phyloP scores from a whole-genome alignment of 768 basidiomycete genomes.

The Tricholoma sp. region DNA sequence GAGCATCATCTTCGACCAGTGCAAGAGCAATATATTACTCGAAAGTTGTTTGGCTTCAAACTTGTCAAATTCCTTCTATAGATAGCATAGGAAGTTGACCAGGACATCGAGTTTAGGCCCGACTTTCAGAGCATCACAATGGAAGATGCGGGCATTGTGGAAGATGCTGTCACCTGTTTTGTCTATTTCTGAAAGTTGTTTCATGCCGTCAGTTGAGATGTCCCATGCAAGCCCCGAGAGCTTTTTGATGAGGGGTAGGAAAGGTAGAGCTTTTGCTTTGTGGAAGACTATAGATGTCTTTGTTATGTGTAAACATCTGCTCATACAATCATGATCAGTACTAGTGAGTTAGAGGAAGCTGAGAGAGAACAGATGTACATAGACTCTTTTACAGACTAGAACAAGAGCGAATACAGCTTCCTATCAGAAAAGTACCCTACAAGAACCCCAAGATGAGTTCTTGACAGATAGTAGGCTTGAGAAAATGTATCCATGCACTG shows the following conservation, averaged over 20 bases:
- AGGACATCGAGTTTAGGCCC: neutral
- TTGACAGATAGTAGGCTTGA: fast-evolving
- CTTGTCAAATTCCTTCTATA: neutral
- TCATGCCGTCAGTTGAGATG: neutral
- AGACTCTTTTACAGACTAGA: neutral
- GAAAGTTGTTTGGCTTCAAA: neutral
- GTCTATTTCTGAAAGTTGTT: neutral
- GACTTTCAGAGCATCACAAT: neutral
- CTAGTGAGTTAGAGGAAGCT: neutral
- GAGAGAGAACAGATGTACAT: neutral
- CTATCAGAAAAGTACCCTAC: neutral
- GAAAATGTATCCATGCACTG: too few relatives aligned
- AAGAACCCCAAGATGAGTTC: neutral
- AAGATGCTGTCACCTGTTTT: neutral
- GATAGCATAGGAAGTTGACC: neutral
- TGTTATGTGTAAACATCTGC: neutral
- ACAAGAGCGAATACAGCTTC: neutral
- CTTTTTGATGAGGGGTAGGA: neutral
- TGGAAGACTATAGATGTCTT: neutral
- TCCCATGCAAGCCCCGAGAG: neutral
- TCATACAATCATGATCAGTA: too few relatives aligned
- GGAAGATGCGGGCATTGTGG: neutral
- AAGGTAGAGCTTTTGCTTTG: neutral
- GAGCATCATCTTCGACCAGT: neutral
- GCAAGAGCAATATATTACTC: neutral